Base-by-base conservation (phyloP, 768 basidiomycete genomes). In the Tylopilus sp. region DNA sequence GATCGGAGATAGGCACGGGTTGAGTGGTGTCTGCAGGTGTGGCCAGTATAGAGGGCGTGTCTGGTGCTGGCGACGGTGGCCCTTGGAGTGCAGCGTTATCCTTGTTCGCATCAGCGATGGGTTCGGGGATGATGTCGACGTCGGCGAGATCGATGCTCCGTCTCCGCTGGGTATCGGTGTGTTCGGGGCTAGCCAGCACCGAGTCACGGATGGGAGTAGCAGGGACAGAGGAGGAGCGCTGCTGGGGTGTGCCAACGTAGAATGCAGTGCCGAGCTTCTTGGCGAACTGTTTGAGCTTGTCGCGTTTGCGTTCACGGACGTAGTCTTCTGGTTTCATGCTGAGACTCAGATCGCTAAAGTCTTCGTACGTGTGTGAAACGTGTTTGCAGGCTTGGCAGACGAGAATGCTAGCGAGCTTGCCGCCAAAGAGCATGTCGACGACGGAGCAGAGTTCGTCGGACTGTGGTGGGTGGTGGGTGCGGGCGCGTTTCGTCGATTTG, bases 381-480 rank as follows among this genome's bases (percentile, higher is more conserved):
- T 91, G 83, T 68, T 95, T 95, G 81, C 95, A 98, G 52, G 82
- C 81, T 59, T 94, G 91, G 67, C 95, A 98, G 3, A 98, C 88
- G 44, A 98, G 86, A 64, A 97, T 86, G 71, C 88, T 91, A 6
- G 91, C 85, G 43, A 98, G 77, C 60, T 83, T 81, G 6, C 95
- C 95, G 28, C 90, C 89, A 61, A 97, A 98, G 50, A 97, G 76
- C 74, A 90, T 88, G 69, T 97, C 94, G 5, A 88, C 80, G 56
- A 95, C 87, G 0, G 94, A 85, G 5, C 79, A 64, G 26, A 86
- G 72, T 33, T 82, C 77, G 33, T 80, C 76, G 47, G 21, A 3
- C 45, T 31, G 9, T 12, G 6, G n/a, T 40, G 28, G 25, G 18
- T 11, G 35, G 18, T 40, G 47, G 8, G 33, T 11, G 13, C 44